Conservation (phyloP, 179 eudicot genomes). For the Silene coronaria region DNA sequence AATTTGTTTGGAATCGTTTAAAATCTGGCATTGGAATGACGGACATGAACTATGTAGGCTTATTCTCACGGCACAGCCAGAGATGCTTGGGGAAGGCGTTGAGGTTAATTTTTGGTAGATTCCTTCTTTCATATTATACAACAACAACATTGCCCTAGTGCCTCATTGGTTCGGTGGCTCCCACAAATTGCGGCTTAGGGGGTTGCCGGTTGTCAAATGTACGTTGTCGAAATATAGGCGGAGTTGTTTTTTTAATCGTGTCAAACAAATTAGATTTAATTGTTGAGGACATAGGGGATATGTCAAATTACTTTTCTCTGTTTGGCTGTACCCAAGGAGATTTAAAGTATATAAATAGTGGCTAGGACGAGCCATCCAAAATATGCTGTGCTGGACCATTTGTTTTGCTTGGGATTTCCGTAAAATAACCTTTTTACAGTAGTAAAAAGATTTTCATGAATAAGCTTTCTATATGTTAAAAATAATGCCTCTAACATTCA, state of each 20-base stretch:
- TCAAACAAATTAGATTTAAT: neutral
- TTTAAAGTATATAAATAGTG: neutral
- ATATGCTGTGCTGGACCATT: neutral
- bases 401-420: neutral
- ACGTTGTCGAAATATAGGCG: neutral
- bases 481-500: neutral
- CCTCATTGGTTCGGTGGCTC: too few species aligned
- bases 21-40: neutral
- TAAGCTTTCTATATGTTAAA: neutral
- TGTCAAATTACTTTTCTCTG: neutral
- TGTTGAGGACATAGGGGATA: neutral
- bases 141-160: too few species aligned
- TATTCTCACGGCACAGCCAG: neutral
- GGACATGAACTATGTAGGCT: neutral
- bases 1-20: neutral
- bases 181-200: too few species aligned
- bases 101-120: neutral
- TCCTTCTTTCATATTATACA: neutral
- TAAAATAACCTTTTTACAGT: neutral
- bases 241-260: neutral
- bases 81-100: neutral
- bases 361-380: neutral
- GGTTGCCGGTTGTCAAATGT: too few species aligned
- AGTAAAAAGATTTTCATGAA: neutral
- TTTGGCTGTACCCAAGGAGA: neutral